Conservation (phyloP, 106 monocot species). For the Platanthera zijinensis region DNA sequence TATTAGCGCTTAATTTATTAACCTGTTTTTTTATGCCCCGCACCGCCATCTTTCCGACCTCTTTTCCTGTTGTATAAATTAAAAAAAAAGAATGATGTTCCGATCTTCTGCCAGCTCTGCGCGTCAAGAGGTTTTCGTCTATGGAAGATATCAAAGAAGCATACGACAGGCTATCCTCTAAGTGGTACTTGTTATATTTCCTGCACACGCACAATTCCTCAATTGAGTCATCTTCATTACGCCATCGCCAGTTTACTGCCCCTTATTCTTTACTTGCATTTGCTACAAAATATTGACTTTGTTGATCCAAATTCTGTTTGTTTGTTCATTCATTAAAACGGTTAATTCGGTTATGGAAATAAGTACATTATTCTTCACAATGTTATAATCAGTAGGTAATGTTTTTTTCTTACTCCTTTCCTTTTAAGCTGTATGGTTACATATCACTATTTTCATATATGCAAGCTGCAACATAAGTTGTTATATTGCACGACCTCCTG, state of each 20-base stretch:
- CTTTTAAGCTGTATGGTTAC: too few relatives aligned
- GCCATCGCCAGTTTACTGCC: neutral
- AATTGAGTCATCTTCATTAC: neutral
- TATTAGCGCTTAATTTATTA: neutral
- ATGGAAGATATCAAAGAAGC: conserved; percentile 33
- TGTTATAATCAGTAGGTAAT: neutral
- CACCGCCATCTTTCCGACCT: neutral
- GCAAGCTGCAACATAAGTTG: too few relatives aligned
- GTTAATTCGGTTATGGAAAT: neutral
- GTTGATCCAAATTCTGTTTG: neutral
- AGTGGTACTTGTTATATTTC: conserved; percentile 20
- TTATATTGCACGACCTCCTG: too few relatives aligned
- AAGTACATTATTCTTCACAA: neutral
- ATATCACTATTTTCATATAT: too few relatives aligned
- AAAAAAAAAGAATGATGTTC: neutral
- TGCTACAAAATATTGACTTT: neutral
- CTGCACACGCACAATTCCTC: neutral
- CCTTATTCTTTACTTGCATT: neutral
- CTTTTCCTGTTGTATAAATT: neutral
- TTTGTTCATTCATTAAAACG: neutral
- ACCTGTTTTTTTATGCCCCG: neutral
- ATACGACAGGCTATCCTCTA: conserved; percentile 31
- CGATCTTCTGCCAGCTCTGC: conserved; percentile 22
- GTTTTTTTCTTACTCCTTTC: neutral
- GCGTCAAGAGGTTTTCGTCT: conserved; percentile 28